Evolutionary conservation across 257 asterid species (phyloP), one percentile per base, ranked within the genome.

Genomic region (Capsicum pubescens): DNA sequence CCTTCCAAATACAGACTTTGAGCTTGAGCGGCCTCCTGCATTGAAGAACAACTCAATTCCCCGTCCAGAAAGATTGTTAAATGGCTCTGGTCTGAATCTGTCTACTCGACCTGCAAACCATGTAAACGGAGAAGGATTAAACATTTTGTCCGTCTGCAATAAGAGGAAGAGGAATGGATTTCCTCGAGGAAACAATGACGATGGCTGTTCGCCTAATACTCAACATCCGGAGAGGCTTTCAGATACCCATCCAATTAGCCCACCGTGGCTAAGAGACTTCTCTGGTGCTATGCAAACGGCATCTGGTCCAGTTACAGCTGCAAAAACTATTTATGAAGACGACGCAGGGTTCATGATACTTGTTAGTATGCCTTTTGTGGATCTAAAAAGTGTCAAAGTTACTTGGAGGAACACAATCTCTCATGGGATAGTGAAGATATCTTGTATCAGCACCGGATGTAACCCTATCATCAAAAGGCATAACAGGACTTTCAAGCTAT

Each of bases 361-460:
- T 54, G 88, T 90, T 21, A 90, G 90, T 86, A 88, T 90, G 92
- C 92, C 92, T 69, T 90, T 90, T 72, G 90, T 79, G 2, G 91
- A 90, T 79, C 90, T 88, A 0, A 83, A 90, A 81, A 82, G 91
- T 74, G 90, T 88, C 82, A 90, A 90, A 88, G 92, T 90, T 56
- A 88, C 91, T 50, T 90, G 92, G 92, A 88, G 88, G 76, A 90
- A 90, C 87, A 85, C 90, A 3, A 85, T 82, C 54, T 72, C 91
- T 9, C 87, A 88, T 19, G 92, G 92, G 54, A 87, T 90, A 5
- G 92, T 90, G 84, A 90, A 90, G 91, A 90, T 90, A 88, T 86
- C 89, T 36, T 90, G 91, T 78, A 82, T 88, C 58, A 90, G 92
- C 87, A 88, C 86, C 3, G 92, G 91, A 7, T 85, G 92, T 78